Percentiles rank a stretch among this genome's conserved stretches.
phyloP scores from a whole-genome alignment of 768 basidiomycete genomes.

The Megacollybia marginata region DNA sequence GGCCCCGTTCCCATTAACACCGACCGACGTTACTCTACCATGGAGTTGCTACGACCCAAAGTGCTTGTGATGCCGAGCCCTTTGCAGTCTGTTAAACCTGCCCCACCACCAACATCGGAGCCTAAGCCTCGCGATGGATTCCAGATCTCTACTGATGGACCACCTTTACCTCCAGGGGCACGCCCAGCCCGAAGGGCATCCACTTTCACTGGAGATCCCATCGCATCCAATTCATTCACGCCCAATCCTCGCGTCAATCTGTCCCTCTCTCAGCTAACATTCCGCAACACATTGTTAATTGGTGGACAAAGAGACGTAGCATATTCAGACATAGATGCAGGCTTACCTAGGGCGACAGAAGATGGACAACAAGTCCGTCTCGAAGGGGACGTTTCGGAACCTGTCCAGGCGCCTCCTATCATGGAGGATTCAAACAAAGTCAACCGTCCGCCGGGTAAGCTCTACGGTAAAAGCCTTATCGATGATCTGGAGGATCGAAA shows the following conservation, averaged over 20 bases:
- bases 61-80: conserved; percentile 94
- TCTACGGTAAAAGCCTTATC: conserved; percentile 85
- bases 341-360: conserved; percentile 62
- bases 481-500: conserved; percentile 85
- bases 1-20: conserved; percentile 24
- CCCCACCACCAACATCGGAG: conserved; percentile 24
- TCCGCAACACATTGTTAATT: conserved; percentile 71
- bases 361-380: conserved; percentile 76
- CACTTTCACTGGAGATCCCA: conserved; percentile 26
- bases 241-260: conserved; percentile 72
- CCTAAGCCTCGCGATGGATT: conserved; percentile 48
- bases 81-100: conserved; percentile 43
- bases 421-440: conserved; percentile 26
- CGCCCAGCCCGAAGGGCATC: conserved; percentile 49
- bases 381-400: conserved; percentile 33
- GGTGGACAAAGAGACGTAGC: conserved; percentile 60
- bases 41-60: conserved; percentile 81
- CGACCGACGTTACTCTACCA: conserved; percentile 61
- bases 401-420: conserved; percentile 13
- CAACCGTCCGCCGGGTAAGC: conserved; percentile 65
- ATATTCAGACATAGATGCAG: conserved; percentile 50
- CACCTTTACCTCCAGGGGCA: conserved; percentile 72
- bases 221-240: conserved; percentile 62
- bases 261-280: conserved; percentile 75
- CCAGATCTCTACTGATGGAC: conserved; percentile 57